A percentile compares a stretch with the other conserved stretches of the same genome.
Evolutionary conservation across 768 basidiomycete genomes (phyloP).

Genomic region (Rhizopogon sp.): DNA sequence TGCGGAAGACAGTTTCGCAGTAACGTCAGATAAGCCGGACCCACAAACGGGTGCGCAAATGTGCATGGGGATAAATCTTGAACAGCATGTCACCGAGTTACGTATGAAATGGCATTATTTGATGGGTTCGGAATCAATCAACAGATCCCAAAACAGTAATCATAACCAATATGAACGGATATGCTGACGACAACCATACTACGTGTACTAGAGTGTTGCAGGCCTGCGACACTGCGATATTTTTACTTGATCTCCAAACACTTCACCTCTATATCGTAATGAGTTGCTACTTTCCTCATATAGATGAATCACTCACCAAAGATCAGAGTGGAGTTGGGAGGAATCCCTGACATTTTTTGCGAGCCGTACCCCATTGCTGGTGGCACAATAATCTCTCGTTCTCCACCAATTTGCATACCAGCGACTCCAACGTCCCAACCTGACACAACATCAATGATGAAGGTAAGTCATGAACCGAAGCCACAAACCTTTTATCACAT

Average conservation of each 20-base stretch:
- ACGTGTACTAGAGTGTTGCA: neutral
- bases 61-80: too few relatives aligned
- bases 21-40: too few relatives aligned
- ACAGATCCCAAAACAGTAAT: neutral
- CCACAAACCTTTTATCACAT: slow-evolving; percentile 82
- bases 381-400: slow-evolving; percentile 76
- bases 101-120: too few relatives aligned
- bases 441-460: slow-evolving; percentile 18
- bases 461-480: neutral
- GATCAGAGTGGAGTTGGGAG: slow-evolving; percentile 71
- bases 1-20: too few relatives aligned
- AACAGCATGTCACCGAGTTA: too few relatives aligned
- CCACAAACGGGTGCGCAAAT: too few relatives aligned
- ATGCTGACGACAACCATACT: neutral
- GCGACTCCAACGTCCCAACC: slow-evolving; percentile 90
- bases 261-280: slow-evolving; percentile 54
- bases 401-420: slow-evolving; percentile 91
- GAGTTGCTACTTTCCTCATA: neutral
- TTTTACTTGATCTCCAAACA: slow-evolving; percentile 60
- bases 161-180: neutral
- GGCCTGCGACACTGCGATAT: neutral
- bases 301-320: slow-evolving; percentile 55
- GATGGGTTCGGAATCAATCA: neutral
- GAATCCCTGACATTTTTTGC: slow-evolving; percentile 56
- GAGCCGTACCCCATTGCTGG: slow-evolving; percentile 69